Evolutionary conservation across 345 rosid genomes (phyloP), one percentile per base, ranked within the genome.

Genomic region (Lepidium sativum): DNA sequence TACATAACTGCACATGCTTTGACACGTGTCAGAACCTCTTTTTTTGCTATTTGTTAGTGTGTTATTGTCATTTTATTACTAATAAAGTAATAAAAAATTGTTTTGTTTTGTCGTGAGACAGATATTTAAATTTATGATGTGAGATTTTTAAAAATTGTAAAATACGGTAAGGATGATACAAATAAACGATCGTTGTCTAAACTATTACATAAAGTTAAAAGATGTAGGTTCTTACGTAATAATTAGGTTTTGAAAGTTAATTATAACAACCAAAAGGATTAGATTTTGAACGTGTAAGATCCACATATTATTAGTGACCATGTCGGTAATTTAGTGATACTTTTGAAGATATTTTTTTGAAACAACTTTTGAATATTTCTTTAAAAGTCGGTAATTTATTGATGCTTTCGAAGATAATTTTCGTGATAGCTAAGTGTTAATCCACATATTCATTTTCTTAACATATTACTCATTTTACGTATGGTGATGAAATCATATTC

Each of bases 1-100:
- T 50, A 60, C 52, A 59, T 39, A 68, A 23, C 55, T 34, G 74
- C 63, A 70, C 74, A 70, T 70, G 74, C 33, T 43, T 2, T 17
- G 62, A 62, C 56, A 70, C 68, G 74, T 62, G 55, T 70, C 63
- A 21, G 34, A 5, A n/a, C n/a, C n/a, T n/a, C n/a, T 9, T 35
- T 38, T 18, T 55, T 67, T 57, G 64, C 4, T 7, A 14, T 59
- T 68, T 35, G 60, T 35, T 59, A 52, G 45, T 59, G 39, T 32
- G 66, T 68, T 31, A 40, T 50, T 68, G 43, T 68, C 66, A 50
- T 20, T 50, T 58, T 34, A 44, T 15, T 43, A 4, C 6, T 37
- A 21, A 4, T 21, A 50, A 11, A 5, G 9, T 40, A 27, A 63
- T 54, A 55, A 7, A 7, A 55, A 14, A 3, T 55, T 67, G 16